phyloP scores from a whole-genome alignment of 306 rosid species.

The Benincasa hispida region DNA sequence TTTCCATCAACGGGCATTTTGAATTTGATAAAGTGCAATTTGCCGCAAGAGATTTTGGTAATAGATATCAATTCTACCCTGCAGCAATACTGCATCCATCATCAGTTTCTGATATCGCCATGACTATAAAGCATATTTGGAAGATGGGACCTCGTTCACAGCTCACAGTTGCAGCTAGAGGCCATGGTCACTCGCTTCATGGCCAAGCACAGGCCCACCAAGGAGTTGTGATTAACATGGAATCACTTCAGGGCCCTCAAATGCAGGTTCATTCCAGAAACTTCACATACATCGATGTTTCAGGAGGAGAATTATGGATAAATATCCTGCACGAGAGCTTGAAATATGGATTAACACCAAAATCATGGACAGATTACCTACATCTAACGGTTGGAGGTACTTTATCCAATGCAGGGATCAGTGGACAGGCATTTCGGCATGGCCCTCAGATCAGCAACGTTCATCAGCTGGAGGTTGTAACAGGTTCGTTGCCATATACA shows the following conservation, averaged over 20 bases:
- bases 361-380: slow-evolving; percentile 92
- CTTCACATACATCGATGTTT: slow-evolving; percentile 53
- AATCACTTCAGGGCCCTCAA: slow-evolving; percentile 40
- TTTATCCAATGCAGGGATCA: slow-evolving; percentile 87
- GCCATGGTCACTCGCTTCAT: slow-evolving; percentile 93
- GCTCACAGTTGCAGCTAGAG: slow-evolving; percentile 81
- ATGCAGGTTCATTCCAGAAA: slow-evolving; percentile 43
- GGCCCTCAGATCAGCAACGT: slow-evolving; percentile 99
- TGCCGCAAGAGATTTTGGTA: slow-evolving; percentile 80
- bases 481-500: slow-evolving; percentile 39
- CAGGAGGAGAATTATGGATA: slow-evolving; percentile 91
- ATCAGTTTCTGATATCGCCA: slow-evolving; percentile 66
- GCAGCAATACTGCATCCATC: slow-evolving; percentile 65
- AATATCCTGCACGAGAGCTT: slow-evolving; percentile 77
- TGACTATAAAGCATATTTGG: slow-evolving; percentile 56
- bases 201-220: slow-evolving; percentile 78
- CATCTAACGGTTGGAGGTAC: slow-evolving; percentile 96
- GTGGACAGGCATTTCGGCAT: slow-evolving; percentile 89
- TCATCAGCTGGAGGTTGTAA: slow-evolving; percentile 80
- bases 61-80: slow-evolving; percentile 55
- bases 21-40: slow-evolving; percentile 41
- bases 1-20: slow-evolving; percentile 57
- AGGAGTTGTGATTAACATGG: slow-evolving; percentile 85
- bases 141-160: slow-evolving; percentile 61
- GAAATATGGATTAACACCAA: slow-evolving; percentile 73